Conservation (phyloP, 331 rosid species). For the Saraca asoca region DNA sequence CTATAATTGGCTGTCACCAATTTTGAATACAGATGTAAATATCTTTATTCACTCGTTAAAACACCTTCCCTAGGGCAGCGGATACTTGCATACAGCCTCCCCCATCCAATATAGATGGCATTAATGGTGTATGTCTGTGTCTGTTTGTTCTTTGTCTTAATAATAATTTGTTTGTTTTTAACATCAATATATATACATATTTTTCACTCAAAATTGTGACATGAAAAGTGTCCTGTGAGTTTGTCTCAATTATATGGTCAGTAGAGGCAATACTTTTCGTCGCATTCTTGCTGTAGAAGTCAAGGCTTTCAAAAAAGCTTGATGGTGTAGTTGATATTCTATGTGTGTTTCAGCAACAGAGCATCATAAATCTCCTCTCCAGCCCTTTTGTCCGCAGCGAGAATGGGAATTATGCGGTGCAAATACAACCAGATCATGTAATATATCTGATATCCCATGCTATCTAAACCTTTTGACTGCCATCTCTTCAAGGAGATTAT, state of each 20-base stretch:
- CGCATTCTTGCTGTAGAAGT: background rate
- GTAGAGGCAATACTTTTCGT: constrained; percentile 14
- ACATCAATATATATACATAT: background rate
- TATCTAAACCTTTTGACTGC: too few relatives aligned
- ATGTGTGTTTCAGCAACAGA: constrained; percentile 3
- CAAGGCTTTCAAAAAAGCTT: constrained; percentile 7
- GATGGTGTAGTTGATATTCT: background rate
- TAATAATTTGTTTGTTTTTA: too few relatives aligned
- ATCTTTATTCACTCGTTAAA: too few relatives aligned
- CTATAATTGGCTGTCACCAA: too few relatives aligned
- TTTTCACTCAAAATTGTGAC: background rate
- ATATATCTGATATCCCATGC: too few relatives aligned
- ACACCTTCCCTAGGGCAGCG: too few relatives aligned
- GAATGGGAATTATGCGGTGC: constrained; percentile 11
- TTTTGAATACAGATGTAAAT: too few relatives aligned
- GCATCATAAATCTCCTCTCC: background rate
- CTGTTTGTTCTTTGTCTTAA: too few relatives aligned
- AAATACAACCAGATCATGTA: constrained; percentile 7
- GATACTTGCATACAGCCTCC: too few relatives aligned
- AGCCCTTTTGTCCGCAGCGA: background rate
- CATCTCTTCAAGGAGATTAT: too few relatives aligned
- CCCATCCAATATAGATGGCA: too few relatives aligned
- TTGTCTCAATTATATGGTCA: background rate
- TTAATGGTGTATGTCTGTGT: too few relatives aligned
- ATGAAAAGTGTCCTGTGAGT: constrained; percentile 11